phyloP scores from a whole-genome alignment of 1,284 basidiomycete genomes.

The Boletus sp. region DNA sequence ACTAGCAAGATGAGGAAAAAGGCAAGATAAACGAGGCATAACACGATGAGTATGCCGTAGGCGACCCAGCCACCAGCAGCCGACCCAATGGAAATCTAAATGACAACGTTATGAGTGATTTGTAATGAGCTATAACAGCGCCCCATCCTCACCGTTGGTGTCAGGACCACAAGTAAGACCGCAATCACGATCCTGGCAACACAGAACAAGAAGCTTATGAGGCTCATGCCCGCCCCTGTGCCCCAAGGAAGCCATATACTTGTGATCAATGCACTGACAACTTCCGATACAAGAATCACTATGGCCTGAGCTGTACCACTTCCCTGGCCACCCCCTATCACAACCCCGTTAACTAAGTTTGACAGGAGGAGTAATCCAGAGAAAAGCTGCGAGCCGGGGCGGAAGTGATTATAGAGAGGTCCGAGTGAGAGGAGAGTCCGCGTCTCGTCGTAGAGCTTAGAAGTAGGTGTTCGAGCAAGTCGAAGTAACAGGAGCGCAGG shows the following conservation, averaged over 20 bases:
- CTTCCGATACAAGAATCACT: constrained; percentile 83
- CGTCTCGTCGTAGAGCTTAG: constrained; percentile 93
- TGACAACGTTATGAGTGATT: constrained; percentile 16
- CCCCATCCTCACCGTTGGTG: constrained; percentile 69
- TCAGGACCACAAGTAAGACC: constrained; percentile 86
- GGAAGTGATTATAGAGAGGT: constrained; percentile 95
- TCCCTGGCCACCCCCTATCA: constrained; percentile 85
- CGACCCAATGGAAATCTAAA: constrained; percentile 74
- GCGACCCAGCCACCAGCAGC: constrained; percentile 88
- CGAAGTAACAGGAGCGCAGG: constrained; percentile 76
- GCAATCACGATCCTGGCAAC: constrained; percentile 88
- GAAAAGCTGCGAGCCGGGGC: constrained; percentile 89
- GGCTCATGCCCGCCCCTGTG: constrained; percentile 93
- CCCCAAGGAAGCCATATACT: constrained; percentile 97
- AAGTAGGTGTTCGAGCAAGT: constrained; percentile 76
- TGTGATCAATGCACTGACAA: constrained; percentile 78
- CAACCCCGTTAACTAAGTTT: constrained; percentile 79
- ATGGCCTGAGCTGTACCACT: constrained; percentile 92
- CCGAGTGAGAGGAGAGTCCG: constrained; percentile 88
- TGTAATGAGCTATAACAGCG: not conserved
- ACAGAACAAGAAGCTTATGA: constrained; percentile 88
- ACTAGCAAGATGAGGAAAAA: constrained; percentile 78
- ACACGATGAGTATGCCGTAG: constrained; percentile 86
- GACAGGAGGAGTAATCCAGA: constrained; percentile 77
- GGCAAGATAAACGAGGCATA: constrained; percentile 82